Conservation (phyloP, 2,329 filamentous ascomycete genomes). For the Zymoseptoria passerinii region DNA sequence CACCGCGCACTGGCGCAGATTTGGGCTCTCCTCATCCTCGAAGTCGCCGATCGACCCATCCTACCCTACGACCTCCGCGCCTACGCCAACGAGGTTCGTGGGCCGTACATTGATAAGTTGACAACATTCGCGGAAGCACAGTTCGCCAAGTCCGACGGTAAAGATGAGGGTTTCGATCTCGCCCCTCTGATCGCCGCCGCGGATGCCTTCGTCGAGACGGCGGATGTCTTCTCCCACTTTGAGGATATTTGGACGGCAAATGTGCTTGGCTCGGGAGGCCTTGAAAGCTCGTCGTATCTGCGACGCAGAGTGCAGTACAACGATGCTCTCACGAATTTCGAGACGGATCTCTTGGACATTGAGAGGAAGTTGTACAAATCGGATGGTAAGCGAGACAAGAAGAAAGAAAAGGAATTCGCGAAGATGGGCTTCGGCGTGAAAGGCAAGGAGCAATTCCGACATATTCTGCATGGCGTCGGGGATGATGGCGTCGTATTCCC, state of each 20-base stretch:
- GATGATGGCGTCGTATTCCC: constrained; percentile 66
- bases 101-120: constrained; percentile 56
- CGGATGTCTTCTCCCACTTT: constrained; percentile 64
- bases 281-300: constrained; percentile 63
- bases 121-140: constrained; percentile 46
- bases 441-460: constrained; percentile 86
- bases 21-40: constrained; percentile 72
- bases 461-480: constrained; percentile 79
- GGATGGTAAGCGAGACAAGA: constrained; percentile 3
- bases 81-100: constrained; percentile 59
- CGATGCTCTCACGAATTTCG: constrained; percentile 68
- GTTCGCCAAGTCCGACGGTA: constrained; percentile 1
- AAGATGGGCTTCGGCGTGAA: constrained; percentile 44
- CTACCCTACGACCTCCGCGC: constrained; percentile 70
- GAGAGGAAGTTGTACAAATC: constrained; percentile 29
- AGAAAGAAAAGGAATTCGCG: constrained; percentile 8
- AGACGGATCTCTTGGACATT: constrained; percentile 73
- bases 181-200: constrained; percentile 56
- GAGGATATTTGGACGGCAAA: constrained; percentile 67
- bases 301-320: constrained; percentile 68
- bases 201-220: constrained; percentile 49
- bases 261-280: constrained; percentile 60
- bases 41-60: constrained; percentile 72
- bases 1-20: constrained; percentile 73
- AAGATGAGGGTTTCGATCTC: constrained; percentile 47